Conservation (phyloP, 2,329 filamentous ascomycete species). For the Myotisia sp. region DNA sequence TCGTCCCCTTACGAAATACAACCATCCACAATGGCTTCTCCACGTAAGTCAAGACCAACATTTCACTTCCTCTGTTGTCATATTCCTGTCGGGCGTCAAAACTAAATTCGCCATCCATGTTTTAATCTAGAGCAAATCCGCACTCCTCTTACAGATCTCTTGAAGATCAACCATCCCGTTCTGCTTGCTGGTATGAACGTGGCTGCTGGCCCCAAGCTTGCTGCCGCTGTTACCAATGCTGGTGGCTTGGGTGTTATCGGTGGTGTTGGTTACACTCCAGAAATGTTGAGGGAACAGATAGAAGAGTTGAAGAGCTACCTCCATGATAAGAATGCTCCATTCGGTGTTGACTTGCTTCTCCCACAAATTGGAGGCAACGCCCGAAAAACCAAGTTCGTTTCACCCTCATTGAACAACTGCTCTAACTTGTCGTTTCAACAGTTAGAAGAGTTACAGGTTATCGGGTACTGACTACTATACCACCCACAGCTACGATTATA, state of each 20-base stretch:
- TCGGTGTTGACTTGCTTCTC: slow-evolving; percentile 84
- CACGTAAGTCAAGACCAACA: slow-evolving; percentile 58
- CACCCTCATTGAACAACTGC: not conserved
- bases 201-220: slow-evolving; percentile 87
- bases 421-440: too few species aligned
- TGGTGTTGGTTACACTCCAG: slow-evolving; percentile 79
- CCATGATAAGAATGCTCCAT: slow-evolving; percentile 80
- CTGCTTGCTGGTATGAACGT: slow-evolving; percentile 98
- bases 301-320: slow-evolving; percentile 82
- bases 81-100: too few species aligned
- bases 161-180: slow-evolving; percentile 94
- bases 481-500: slow-evolving; percentile 98
- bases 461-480: slow-evolving; percentile 8
- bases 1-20: not conserved
- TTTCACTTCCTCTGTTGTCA: too few species aligned
- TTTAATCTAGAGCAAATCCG: slow-evolving; percentile 70
- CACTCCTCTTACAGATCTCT: slow-evolving; percentile 84
- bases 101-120: too few species aligned
- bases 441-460: not conserved
- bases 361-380: slow-evolving; percentile 90
- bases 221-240: slow-evolving; percentile 91
- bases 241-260: slow-evolving; percentile 94
- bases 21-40: slow-evolving; percentile 51
- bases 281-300: slow-evolving; percentile 93
- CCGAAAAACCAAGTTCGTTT: slow-evolving; percentile 70